Conservation (phyloP, 306 rosid genomes). For the Clitoria ternatea region DNA sequence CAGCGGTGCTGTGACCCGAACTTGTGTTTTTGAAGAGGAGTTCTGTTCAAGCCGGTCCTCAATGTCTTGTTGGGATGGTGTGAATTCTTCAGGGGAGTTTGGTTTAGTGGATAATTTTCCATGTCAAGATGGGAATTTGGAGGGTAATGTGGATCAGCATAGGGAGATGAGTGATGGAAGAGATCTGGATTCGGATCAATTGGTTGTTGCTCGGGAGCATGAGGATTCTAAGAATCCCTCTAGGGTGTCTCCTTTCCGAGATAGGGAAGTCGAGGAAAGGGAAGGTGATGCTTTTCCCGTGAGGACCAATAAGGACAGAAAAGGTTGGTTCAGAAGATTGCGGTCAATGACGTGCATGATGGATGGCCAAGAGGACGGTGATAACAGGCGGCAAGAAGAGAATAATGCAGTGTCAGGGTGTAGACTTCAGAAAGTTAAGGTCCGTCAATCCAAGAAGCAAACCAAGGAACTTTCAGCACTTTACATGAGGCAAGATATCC, state of each 20-base stretch:
- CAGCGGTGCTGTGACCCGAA: conserved; percentile 42
- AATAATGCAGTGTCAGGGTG: conserved; percentile 25
- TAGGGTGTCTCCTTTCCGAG: conserved; percentile 35
- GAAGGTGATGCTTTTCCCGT: neutral
- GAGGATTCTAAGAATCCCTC: conserved; percentile 27
- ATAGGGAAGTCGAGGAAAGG: conserved; percentile 27
- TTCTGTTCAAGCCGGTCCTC: conserved; percentile 56
- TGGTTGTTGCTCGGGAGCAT: conserved; percentile 24
- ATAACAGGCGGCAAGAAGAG: conserved; percentile 19
- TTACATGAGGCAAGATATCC: conserved; percentile 83
- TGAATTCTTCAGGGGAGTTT: conserved; percentile 31
- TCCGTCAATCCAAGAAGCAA: conserved; percentile 57
- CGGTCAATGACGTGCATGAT: conserved; percentile 65
- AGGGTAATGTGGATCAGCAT: conserved; percentile 29
- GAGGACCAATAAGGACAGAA: conserved; percentile 35
- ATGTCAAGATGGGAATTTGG: conserved; percentile 34
- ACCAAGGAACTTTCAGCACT: conserved; percentile 84
- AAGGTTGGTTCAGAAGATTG: conserved; percentile 61
- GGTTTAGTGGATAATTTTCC: conserved; percentile 29
- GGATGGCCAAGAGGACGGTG: conserved; percentile 38
- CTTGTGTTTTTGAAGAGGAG: conserved; percentile 42
- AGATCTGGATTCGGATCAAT: conserved; percentile 29
- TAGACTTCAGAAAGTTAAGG: conserved; percentile 71
- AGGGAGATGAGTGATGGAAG: conserved; percentile 31
- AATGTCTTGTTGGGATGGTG: conserved; percentile 37